Evolutionary conservation across 768 basidiomycete species (phyloP).

Genomic region (Mycena chlorophos): DNA sequence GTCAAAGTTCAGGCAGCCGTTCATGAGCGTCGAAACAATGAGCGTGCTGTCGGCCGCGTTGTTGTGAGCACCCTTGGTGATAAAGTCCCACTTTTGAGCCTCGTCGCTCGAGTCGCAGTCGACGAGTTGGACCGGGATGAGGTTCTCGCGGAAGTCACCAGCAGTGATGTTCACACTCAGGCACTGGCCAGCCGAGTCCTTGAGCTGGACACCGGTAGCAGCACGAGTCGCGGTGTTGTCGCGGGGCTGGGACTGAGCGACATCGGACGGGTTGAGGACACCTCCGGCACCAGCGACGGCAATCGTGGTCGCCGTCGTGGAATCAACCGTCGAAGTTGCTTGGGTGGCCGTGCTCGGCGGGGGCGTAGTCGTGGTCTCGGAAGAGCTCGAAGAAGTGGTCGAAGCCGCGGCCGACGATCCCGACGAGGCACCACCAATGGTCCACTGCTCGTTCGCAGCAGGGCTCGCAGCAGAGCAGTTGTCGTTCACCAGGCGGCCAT

Average conservation of each 20-base stretch:
- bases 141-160: background rate
- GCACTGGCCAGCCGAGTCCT: background rate
- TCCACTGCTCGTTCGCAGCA: background rate
- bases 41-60: constrained; percentile 27
- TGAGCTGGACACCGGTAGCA: constrained; percentile 24
- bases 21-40: constrained; percentile 27
- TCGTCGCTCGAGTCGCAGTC: constrained; percentile 27
- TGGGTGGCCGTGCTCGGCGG: background rate
- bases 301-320: background rate
- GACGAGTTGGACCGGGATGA: constrained; percentile 11
- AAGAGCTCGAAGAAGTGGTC: background rate
- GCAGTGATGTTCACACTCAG: background rate
- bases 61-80: constrained; percentile 34
- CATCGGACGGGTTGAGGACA: background rate
- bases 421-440: background rate
- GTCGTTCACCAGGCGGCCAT: constrained; percentile 15
- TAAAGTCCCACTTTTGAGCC: constrained; percentile 34
- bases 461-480: constrained; percentile 6
- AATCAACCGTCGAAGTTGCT: no score
- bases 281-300: background rate
- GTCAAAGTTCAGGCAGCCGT: constrained; percentile 23
- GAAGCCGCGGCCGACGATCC: background rate
- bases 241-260: constrained; percentile 20
- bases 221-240: constrained; percentile 27
- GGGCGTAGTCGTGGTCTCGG: background rate